Percentiles rank a stretch among this genome's conserved stretches.
These are phyloP conservation scores for Sarocladium strictum DNA, from an alignment of 2,329 filamentous ascomycete genomes.

Conservation along the genomic window DNA sequence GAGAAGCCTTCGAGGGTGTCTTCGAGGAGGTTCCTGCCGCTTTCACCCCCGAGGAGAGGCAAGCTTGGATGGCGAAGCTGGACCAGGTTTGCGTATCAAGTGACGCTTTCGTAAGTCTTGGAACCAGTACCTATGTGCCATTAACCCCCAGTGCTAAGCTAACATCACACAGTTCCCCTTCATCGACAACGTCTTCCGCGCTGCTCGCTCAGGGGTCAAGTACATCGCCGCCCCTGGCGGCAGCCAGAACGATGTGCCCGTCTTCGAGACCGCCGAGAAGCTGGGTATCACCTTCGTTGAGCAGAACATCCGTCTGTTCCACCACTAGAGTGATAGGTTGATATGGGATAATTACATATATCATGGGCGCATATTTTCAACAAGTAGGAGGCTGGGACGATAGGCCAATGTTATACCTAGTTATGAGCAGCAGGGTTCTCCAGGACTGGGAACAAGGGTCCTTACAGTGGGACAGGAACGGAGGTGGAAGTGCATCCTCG, in stretches of 20 bases:
- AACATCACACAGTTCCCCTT: constrained; percentile 76
- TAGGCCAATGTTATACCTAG: background rate
- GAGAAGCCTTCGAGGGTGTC: constrained; percentile 76
- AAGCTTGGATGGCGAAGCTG: constrained; percentile 79
- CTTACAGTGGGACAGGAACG: background rate
- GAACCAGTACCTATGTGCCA: background rate
- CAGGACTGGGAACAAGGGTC: background rate
- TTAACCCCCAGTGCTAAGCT: constrained; percentile 17
- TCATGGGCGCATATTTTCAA: constrained; percentile 8
- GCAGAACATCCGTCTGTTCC: constrained; percentile 90
- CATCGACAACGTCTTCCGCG: constrained; percentile 94
- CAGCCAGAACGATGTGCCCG: constrained; percentile 76
- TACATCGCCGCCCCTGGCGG: constrained; percentile 92
- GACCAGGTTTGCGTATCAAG: constrained; percentile 80
- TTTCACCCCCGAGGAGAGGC: constrained; percentile 79
- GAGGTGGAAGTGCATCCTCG: no score
- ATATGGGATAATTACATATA: constrained; percentile 18
- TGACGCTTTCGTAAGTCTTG: constrained; percentile 79
- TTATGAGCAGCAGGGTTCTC: background rate
- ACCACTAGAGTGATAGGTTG: constrained; percentile 62
- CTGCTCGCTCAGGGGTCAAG: constrained; percentile 81
- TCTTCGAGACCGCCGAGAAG: constrained; percentile 87
- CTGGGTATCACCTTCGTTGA: constrained; percentile 91
- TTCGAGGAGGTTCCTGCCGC: constrained; percentile 83
- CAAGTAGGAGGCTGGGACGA: background rate